phyloP scores from a whole-genome alignment of 164 flowering plant genomes.

The Vitis labrusca region DNA sequence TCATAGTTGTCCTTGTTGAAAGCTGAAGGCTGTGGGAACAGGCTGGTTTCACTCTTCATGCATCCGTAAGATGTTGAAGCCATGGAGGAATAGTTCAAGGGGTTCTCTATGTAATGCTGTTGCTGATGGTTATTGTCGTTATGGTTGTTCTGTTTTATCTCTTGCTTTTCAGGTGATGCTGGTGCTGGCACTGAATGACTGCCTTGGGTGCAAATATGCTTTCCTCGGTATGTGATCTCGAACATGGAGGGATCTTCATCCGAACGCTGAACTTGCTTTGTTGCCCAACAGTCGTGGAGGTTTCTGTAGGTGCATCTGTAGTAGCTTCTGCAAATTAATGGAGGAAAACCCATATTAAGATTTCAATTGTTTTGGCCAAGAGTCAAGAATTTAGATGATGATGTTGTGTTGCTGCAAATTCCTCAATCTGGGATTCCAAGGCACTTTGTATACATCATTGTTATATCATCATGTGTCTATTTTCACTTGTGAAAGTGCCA shows the following conservation, averaged over 20 bases:
- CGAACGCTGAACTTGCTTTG: slow-evolving; percentile 92
- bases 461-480: too few species aligned
- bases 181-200: slow-evolving; percentile 26
- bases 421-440: too few species aligned
- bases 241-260: slow-evolving; percentile 73
- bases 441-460: too few species aligned
- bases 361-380: too few species aligned
- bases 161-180: slow-evolving; percentile 39
- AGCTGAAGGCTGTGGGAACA: slow-evolving; percentile 18
- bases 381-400: too few species aligned
- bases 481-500: too few species aligned
- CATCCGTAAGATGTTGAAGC: slow-evolving; percentile 26
- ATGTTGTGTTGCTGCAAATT: too few species aligned
- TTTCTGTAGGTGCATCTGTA: slow-evolving; percentile 85
- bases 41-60: slow-evolving; percentile 13
- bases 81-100: slow-evolving; percentile 37
- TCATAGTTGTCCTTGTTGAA: slow-evolving; percentile 18
- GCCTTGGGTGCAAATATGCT: slow-evolving; percentile 58
- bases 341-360: slow-evolving; percentile 3
- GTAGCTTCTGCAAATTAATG: slow-evolving; percentile 69
- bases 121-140: slow-evolving; percentile 9
- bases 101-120: slow-evolving; percentile 17
- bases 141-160: slow-evolving; percentile 13
- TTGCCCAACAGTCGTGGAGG: slow-evolving; percentile 71
- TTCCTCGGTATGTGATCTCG: slow-evolving; percentile 76